Percentiles rank a stretch among this genome's conserved stretches.
These are phyloP conservation scores for Plasmodium berghei DNA, from an alignment of 169 alveolate genomes.

Conservation along the genomic window DNA sequence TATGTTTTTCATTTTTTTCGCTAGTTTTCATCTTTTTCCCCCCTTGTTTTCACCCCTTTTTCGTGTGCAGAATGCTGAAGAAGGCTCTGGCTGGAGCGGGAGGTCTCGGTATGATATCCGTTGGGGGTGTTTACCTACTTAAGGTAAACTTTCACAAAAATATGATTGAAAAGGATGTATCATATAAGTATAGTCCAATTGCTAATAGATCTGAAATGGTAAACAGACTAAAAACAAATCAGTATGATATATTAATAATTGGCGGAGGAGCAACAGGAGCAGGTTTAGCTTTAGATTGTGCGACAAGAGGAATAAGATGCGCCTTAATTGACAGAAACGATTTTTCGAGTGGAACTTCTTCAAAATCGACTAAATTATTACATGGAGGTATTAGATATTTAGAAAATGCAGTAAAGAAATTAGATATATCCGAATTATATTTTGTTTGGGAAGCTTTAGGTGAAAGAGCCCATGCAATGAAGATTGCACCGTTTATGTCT, in stretches of 20 bases:
- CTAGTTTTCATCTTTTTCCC: background rate
- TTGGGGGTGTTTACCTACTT: slow-evolving; percentile 36
- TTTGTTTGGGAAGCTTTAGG: slow-evolving; percentile 93
- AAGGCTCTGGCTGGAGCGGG: slow-evolving; percentile 20
- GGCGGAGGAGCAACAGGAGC: slow-evolving; percentile 95
- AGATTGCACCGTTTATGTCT: slow-evolving; percentile 91
- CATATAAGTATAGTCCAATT: slow-evolving; percentile 74
- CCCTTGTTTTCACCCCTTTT: background rate
- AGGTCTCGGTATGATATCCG: slow-evolving; percentile 23
- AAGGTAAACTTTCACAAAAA: slow-evolving; percentile 74
- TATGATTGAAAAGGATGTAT: slow-evolving; percentile 81
- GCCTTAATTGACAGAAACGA: slow-evolving; percentile 93
- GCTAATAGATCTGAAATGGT: slow-evolving; percentile 81
- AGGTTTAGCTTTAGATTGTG: slow-evolving; percentile 94
- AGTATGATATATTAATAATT: slow-evolving; percentile 89
- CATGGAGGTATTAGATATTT: slow-evolving; percentile 97
- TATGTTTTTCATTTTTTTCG: background rate
- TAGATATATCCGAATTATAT: slow-evolving; percentile 86
- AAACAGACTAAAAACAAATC: slow-evolving; percentile 77
- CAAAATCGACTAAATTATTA: slow-evolving; percentile 93
- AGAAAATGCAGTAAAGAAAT: slow-evolving; percentile 87
- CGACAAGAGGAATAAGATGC: slow-evolving; percentile 93
- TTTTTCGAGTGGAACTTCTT: slow-evolving; percentile 95
- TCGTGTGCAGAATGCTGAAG: slow-evolving; percentile 15
- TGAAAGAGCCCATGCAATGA: slow-evolving; percentile 93